Evolutionary conservation across 2,329 filamentous ascomycete genomes (phyloP), one percentile per base, ranked within the genome.

Genomic region (Triangularia verruculosa): DNA sequence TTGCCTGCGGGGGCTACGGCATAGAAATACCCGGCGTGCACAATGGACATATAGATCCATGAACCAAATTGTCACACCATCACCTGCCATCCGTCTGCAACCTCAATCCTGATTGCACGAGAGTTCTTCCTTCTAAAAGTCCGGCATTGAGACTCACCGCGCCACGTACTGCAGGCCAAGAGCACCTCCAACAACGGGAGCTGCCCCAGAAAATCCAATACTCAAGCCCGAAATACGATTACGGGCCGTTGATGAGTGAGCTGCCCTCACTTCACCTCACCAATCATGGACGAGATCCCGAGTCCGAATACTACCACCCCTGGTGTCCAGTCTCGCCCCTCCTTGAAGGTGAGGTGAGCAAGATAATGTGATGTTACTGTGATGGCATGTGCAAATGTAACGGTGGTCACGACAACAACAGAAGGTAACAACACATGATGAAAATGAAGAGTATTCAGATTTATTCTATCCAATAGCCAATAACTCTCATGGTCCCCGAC

Each of bases 221-320:
- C 39, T 47, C 6, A 20, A 47, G n/a, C 39, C 20, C 39, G 20
- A 17, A 47, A 47, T 47, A 47, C 39, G 39, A 47, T 20, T 47
- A 47, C 39, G 39, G 39, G n/a, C 39, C 39, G n/a, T 17, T 47
- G n/a, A n/a, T n/a, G 39, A 20, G 39, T 3, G n/a, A 47, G 39
- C 39, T 47, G n/a, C 39, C 39, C 39, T 47, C 39, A 47, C 39
- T 47, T 47, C 39, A 20, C n/a, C 39, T 47, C 39, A 20, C 39
- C 39, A 47, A 47, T 47, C n/a, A n/a, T n/a, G n/a, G n/a, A n/a
- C n/a, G 39, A 20, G 6, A 57, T 57, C 28, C 54, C 39, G 54
- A 57, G 20, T n/a, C 25, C 54, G 54, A 57, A 34, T 57, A 57
- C 12, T 15, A 34, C 28, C 28, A 57, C 54, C 15, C 54, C 54